These are phyloP conservation scores for Platanthera guangdongensis DNA, from an alignment of 106 monocot genomes.

Conservation along the genomic window DNA sequence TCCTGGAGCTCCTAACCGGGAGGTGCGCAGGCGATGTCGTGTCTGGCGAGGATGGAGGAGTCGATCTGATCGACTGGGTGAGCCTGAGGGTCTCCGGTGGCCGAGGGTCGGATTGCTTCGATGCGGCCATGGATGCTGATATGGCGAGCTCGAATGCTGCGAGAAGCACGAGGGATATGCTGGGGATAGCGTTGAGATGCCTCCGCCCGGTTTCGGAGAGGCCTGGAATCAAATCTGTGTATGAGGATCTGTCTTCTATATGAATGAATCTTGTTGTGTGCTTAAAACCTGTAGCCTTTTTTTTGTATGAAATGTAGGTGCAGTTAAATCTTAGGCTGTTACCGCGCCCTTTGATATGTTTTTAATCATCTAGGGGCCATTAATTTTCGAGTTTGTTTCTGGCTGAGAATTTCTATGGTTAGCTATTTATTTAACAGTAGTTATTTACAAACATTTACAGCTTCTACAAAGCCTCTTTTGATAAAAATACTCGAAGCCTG, in stretches of 20 bases:
- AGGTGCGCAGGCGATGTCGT: conserved; percentile 85
- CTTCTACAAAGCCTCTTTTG: no score
- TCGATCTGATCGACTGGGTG: conserved; percentile 81
- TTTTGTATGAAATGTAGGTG: neutral
- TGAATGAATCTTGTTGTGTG: conserved; percentile 25
- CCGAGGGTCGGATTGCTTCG: conserved; percentile 74
- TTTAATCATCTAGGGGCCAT: no score
- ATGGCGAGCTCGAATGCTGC: conserved; percentile 9
- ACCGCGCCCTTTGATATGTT: no score
- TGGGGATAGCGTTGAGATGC: conserved; percentile 89
- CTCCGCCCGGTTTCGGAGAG: conserved; percentile 72
- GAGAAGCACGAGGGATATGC: conserved; percentile 73
- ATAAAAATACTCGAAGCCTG: no score
- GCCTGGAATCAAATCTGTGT: conserved; percentile 89
- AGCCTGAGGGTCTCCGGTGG: conserved; percentile 74
- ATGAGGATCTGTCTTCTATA: conserved; percentile 91
- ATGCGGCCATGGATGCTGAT: conserved; percentile 43
- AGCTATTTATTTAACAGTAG: no score
- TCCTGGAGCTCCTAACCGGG: conserved; percentile 83
- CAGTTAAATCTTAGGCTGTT: no score
- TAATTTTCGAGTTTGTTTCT: no score
- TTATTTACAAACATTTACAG: no score
- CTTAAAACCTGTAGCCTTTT: neutral
- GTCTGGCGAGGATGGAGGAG: conserved; percentile 69
- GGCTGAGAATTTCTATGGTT: no score